Percentiles rank a stretch among this genome's conserved stretches.
These are phyloP conservation scores for Seminavis robusta DNA, from an alignment of 108 stramenopile species.

Conservation along the genomic window DNA sequence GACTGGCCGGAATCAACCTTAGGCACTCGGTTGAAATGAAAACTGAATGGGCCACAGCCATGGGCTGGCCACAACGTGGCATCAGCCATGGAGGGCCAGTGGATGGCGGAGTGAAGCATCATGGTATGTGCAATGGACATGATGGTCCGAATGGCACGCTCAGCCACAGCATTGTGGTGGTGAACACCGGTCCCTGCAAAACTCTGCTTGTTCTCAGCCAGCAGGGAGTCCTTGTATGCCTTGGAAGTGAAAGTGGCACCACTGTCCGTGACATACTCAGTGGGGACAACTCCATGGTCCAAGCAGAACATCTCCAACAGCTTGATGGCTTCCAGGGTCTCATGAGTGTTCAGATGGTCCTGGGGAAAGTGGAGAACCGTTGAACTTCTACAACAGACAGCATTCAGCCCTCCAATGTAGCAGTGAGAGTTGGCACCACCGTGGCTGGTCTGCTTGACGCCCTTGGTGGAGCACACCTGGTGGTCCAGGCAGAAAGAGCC, in stretches of 20 bases:
- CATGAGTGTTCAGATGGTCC: constrained; percentile 1
- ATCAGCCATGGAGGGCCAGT: constrained; percentile 24
- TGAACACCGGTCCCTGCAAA: constrained; percentile 28
- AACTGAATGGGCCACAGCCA: constrained; percentile 2
- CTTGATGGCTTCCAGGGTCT: constrained; percentile 15
- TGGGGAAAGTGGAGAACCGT: constrained; percentile 8
- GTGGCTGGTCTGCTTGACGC: too few species aligned
- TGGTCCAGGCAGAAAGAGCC: constrained; percentile 8
- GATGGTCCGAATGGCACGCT: constrained; percentile 28
- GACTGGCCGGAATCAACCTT: neutral
- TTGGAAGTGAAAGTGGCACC: constrained; percentile 14
- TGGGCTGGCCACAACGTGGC: constrained; percentile 9
- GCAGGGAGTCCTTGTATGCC: neutral
- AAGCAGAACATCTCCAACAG: neutral
- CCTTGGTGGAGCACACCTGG: neutral
- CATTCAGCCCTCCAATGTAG: too few species aligned
- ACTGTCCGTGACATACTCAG: constrained; percentile 9
- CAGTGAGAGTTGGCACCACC: too few species aligned
- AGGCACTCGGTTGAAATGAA: constrained; percentile 1
- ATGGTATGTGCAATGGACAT: constrained; percentile 31
- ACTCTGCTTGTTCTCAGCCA: neutral
- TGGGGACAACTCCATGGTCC: constrained; percentile 6
- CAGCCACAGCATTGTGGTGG: constrained; percentile 34
- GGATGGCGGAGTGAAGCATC: constrained; percentile 32
- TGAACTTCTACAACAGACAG: too few species aligned